Conservation (phyloP, 805 yeast species). For the Wickerhamiella azyma region DNA sequence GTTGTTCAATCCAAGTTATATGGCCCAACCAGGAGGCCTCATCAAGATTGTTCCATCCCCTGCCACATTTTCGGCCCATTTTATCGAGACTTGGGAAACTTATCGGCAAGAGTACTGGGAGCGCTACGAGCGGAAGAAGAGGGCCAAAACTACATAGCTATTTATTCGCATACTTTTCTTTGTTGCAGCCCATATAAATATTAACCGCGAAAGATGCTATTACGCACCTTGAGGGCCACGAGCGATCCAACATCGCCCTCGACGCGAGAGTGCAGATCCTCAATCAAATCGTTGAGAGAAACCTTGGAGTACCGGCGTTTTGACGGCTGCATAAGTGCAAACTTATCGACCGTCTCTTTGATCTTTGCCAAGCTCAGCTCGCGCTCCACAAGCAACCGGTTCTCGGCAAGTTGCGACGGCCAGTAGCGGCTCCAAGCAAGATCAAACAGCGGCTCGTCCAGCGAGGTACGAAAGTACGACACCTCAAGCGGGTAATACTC, state of each 20-base stretch:
- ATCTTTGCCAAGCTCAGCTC: slow-evolving; percentile 1
- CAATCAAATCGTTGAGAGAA: neutral
- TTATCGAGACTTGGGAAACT: slow-evolving; percentile 88
- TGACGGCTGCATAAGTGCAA: neutral
- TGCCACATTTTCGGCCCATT: slow-evolving; percentile 64
- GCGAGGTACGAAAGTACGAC: slow-evolving; percentile 39
- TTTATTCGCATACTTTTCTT: neutral
- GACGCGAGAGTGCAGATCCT: neutral
- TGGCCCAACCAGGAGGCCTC: slow-evolving; percentile 42
- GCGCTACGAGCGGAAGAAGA: slow-evolving; percentile 25
- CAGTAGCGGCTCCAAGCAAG: slow-evolving; percentile 17
- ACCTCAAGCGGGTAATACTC: slow-evolving; percentile 55
- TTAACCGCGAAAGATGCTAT: neutral
- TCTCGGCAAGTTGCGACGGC: slow-evolving; percentile 10
- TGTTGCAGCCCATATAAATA: no score
- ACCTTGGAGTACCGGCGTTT: neutral
- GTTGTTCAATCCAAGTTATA: slow-evolving; percentile 21
- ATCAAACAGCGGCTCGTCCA: slow-evolving; percentile 37
- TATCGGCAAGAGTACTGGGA: slow-evolving; percentile 91
- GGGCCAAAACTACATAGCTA: neutral
- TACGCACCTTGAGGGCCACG: slow-evolving; percentile 3
- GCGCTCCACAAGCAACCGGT: slow-evolving; percentile 4
- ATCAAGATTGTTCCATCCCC: slow-evolving; percentile 74
- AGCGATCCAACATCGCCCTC: slow-evolving; percentile 5
- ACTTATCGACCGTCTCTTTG: slow-evolving; percentile 2